These are phyloP conservation scores for Coniosporium tulheliwenetii DNA, from an alignment of 2,329 filamentous ascomycete species.

Conservation along the genomic window DNA sequence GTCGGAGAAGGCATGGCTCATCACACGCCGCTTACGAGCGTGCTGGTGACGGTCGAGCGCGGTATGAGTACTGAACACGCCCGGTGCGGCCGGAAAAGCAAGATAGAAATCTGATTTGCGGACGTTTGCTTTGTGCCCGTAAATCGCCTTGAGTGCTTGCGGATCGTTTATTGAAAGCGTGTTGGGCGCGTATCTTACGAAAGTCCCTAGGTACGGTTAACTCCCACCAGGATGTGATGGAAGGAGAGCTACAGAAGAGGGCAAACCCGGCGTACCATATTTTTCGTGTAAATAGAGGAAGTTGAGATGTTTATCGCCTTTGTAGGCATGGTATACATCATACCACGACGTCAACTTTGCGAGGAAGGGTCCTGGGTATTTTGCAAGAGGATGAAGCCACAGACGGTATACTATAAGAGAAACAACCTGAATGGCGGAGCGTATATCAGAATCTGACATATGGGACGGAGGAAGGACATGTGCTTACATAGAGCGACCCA, in stretches of 20 bases:
- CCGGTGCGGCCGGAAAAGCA: constrained; percentile 27
- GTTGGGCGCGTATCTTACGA: constrained; percentile 12
- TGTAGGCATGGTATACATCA: constrained; percentile 12
- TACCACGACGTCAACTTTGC: constrained; percentile 8
- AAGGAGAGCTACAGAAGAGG: too few relatives aligned
- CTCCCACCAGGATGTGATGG: too few relatives aligned
- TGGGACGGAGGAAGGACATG: too few relatives aligned
- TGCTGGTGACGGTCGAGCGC: constrained; percentile 29
- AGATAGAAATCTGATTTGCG: constrained; percentile 33
- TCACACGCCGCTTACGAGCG: constrained; percentile 28
- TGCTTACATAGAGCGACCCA: too few relatives aligned
- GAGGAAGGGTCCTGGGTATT: constrained; percentile 11
- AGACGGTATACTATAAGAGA: constrained; percentile 8
- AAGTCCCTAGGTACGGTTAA: neutral
- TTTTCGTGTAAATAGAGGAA: constrained; percentile 10
- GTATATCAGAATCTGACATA: too few relatives aligned
- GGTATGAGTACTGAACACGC: constrained; percentile 26
- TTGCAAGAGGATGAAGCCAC: constrained; percentile 10
- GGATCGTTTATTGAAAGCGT: constrained; percentile 11
- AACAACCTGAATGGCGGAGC: neutral
- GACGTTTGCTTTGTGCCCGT: constrained; percentile 30
- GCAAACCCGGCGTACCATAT: constrained; percentile 4
- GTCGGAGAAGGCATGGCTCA: constrained; percentile 31
- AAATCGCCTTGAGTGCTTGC: constrained; percentile 29
- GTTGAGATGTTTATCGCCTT: constrained; percentile 12